These are phyloP conservation scores for Pseudocercospora eumusae DNA, from an alignment of 2,329 filamentous ascomycete genomes.

Conservation along the genomic window DNA sequence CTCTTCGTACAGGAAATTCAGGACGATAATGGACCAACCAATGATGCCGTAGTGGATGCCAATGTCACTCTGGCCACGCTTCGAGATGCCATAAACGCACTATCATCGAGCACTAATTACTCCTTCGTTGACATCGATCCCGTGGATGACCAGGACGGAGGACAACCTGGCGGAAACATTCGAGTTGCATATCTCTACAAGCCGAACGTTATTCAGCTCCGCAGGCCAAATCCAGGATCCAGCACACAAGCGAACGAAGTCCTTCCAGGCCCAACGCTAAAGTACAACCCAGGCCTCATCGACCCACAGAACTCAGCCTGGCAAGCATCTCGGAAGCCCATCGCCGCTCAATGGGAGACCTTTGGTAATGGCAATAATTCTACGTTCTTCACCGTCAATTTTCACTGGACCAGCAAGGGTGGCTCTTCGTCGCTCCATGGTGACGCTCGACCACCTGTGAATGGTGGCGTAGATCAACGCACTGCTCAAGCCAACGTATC, in stretches of 20 bases:
- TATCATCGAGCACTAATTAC: slow-evolving; percentile 56
- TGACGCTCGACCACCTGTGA: slow-evolving; percentile 66
- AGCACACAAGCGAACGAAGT: slow-evolving; percentile 60
- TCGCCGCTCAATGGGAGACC: slow-evolving; percentile 66
- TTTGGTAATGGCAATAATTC: slow-evolving; percentile 50
- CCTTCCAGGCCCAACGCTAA: slow-evolving; percentile 59
- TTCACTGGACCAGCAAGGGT: slow-evolving; percentile 68
- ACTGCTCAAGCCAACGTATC: slow-evolving; percentile 60
- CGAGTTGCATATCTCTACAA: slow-evolving; percentile 71
- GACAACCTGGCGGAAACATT: slow-evolving; percentile 70
- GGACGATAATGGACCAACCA: slow-evolving; percentile 62
- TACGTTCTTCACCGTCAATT: slow-evolving; percentile 70
- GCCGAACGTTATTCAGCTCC: slow-evolving; percentile 59
- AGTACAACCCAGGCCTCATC: slow-evolving; percentile 69
- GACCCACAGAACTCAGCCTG: slow-evolving; percentile 64
- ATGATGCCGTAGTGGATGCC: slow-evolving; percentile 60
- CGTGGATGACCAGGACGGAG: slow-evolving; percentile 63
- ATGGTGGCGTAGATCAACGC: slow-evolving; percentile 62
- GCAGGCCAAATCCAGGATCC: slow-evolving; percentile 59
- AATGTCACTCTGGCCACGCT: slow-evolving; percentile 63
- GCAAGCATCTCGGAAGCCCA: slow-evolving; percentile 64
- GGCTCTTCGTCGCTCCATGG: slow-evolving; percentile 66
- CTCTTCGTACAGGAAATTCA: slow-evolving; percentile 72
- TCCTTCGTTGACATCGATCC: slow-evolving; percentile 62
- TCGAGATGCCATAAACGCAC: slow-evolving; percentile 52